A percentile compares a stretch with the other conserved stretches of the same genome.
Conservation (phyloP, 2,329 filamentous ascomycete genomes). For the Penicillium sp. region DNA sequence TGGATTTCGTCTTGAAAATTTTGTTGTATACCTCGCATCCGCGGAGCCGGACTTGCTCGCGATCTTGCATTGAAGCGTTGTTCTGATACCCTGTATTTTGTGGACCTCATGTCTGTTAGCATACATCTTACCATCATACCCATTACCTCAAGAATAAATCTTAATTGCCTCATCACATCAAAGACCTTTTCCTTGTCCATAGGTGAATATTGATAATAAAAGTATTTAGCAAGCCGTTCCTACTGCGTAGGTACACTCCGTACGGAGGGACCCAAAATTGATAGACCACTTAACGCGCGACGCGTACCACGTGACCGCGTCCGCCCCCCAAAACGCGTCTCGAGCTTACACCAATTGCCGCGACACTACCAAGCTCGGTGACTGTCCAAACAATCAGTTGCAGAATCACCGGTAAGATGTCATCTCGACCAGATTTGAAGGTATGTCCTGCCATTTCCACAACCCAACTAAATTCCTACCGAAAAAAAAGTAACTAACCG, state of each 20-base stretch:
- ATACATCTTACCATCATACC: constrained; percentile 19
- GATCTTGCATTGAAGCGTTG: constrained; percentile 36
- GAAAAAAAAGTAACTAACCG: constrained; percentile 15
- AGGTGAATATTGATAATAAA: neutral
- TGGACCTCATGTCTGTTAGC: constrained; percentile 25
- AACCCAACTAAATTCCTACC: neutral
- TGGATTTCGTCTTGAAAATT: constrained; percentile 23
- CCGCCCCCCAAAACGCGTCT: constrained; percentile 34
- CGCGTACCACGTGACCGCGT: constrained; percentile 46
- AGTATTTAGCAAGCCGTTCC: neutral
- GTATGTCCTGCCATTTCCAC: constrained; percentile 47
- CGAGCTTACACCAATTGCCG: constrained; percentile 21
- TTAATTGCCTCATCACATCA: constrained; percentile 18
- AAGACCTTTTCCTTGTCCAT: neutral
- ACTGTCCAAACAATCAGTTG: constrained; percentile 17
- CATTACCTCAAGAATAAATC: constrained; percentile 30
- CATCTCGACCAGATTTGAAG: constrained; percentile 74
- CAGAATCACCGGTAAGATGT: constrained; percentile 58
- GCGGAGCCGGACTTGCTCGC: constrained; percentile 33
- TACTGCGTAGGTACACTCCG: too few species aligned
- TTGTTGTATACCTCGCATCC: constrained; percentile 32
- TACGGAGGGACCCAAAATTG: neutral
- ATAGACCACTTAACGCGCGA: constrained; percentile 36
- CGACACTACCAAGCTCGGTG: constrained; percentile 14
- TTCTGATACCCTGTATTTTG: constrained; percentile 35